phyloP scores from a whole-genome alignment of 2,329 filamentous ascomycete genomes.

The Acephala macrosclerotiorum region DNA sequence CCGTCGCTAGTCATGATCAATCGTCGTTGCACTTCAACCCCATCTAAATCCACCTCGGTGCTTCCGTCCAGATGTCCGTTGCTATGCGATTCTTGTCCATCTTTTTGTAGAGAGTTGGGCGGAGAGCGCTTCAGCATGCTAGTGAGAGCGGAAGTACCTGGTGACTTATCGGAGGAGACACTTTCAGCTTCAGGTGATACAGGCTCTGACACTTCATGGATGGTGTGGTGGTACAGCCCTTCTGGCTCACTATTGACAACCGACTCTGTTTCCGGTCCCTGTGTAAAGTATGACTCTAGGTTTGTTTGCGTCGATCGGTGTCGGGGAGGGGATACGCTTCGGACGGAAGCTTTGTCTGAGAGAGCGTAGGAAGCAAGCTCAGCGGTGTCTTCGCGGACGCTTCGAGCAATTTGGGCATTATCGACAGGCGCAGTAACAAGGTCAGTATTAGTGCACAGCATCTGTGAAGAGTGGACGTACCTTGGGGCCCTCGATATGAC shows the following conservation, averaged over 20 bases:
- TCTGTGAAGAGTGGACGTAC: conserved; percentile 49
- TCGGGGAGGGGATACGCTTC: conserved; percentile 41
- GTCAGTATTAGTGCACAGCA: conserved; percentile 21
- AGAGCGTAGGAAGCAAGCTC: conserved; percentile 86
- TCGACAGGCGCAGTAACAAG: conserved; percentile 61
- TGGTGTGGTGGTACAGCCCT: conserved; percentile 54
- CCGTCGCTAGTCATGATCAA: conserved; percentile 37
- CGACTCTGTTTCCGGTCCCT: conserved; percentile 34
- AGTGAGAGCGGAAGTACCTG: conserved; percentile 55
- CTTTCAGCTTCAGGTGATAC: conserved; percentile 55
- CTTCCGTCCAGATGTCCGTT: background rate
- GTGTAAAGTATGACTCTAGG: conserved; percentile 40
- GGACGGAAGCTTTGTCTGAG: conserved; percentile 59
- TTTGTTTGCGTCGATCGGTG: conserved; percentile 33
- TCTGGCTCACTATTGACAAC: conserved; percentile 32
- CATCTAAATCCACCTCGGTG: conserved; percentile 13
- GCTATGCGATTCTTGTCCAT: conserved; percentile 1
- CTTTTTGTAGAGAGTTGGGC: conserved; percentile 34
- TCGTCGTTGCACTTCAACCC: conserved; percentile 28
- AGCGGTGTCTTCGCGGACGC: conserved; percentile 85
- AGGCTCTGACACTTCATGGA: conserved; percentile 68
- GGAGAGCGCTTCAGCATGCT: conserved; percentile 54
- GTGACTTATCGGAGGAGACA: conserved; percentile 42
- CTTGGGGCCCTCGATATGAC: conserved; percentile 64
- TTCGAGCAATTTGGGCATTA: conserved; percentile 76